These are phyloP conservation scores for Trichosporon inkin DNA, from an alignment of 1,284 basidiomycete species.

Conservation along the genomic window DNA sequence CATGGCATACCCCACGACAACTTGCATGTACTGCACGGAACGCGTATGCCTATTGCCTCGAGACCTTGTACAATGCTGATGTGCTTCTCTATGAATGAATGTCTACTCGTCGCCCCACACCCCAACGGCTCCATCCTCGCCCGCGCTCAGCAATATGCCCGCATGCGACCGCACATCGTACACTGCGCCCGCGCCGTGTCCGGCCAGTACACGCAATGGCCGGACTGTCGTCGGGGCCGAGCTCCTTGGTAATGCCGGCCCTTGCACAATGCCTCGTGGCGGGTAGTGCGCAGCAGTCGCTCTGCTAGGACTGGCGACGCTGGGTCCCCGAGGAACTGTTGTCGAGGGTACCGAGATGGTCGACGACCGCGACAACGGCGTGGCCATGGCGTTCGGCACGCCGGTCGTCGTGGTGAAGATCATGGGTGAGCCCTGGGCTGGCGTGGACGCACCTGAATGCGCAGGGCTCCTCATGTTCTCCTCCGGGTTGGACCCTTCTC, in stretches of 20 bases:
- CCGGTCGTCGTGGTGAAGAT: conserved; percentile 1
- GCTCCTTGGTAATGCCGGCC: conserved; percentile 14
- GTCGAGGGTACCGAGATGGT: not conserved
- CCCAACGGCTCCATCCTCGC: conserved; percentile 52
- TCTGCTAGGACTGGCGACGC: not conserved
- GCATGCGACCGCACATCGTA: conserved; percentile 50
- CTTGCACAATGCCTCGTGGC: conserved; percentile 20
- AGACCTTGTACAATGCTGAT: no score
- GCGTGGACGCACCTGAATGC: conserved; percentile 3
- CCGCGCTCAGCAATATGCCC: conserved; percentile 48
- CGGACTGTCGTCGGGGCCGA: conserved; percentile 23
- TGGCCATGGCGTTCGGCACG: conserved; percentile 1
- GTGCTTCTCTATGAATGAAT: not conserved
- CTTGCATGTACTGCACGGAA: no score
- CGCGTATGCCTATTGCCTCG: no score
- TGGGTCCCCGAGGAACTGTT: not conserved
- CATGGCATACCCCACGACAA: no score
- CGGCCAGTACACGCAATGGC: conserved; percentile 36
- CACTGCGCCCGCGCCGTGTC: conserved; percentile 42
- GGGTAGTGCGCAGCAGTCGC: conserved; percentile 36
- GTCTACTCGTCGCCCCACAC: conserved; percentile 41
- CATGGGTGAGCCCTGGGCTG: not conserved
- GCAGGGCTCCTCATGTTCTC: conserved; percentile 10
- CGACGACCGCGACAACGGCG: not conserved
- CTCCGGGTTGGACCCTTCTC: conserved; percentile 26